Base-by-base conservation (phyloP, 139 green algal genomes). In the Tetraselmis chui region DNA sequence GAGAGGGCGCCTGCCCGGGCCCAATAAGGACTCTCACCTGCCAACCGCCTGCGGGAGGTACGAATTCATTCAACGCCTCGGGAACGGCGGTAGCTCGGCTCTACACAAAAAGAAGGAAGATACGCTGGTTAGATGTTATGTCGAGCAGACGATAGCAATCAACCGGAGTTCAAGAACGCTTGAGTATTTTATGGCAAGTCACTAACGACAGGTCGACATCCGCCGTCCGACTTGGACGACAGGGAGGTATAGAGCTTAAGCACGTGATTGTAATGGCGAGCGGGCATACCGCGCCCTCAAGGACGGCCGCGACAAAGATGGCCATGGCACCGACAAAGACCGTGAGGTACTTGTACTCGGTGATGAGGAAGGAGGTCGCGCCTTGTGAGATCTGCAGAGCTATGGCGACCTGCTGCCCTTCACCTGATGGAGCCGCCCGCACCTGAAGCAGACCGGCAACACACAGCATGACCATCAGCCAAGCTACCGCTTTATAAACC, bases 21-120 rank as follows among this genome's bases (percentile, higher is more conserved):
- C 94, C 98, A 32, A 96, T 96, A 77, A 99, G 98, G 84, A 89
- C 93, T 95, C 98, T 99, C 86, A 96, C 94, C 30, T 98, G 87
- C 88, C 94, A 99, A 31, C 96, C 96, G 11, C 91, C 98, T 2
- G 97, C 67, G 78, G 96, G 94, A 77, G 95, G 98, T 1, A 95
- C 98, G 29, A 84, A 29, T 18, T 90, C 96, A 59, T 96, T 96
- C 1, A 98, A 80, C 11, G 97, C 79, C 90, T 99, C 99, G 79
- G 96, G 86, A 22, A 99, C 88, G 29, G 91, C 96, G 59, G 93
- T 97, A 92, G 98, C 98, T n/a, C 93, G 84, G 67, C 93, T 94
- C 85, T 96, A 97, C 84, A 90, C 91, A 22, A 98, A 59, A 28
- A 86, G 86, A 31, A 91, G 92, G 22, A 86, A 80, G n/a, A 91